Evolutionary conservation across 768 basidiomycete species (phyloP).

Genomic region (Serendipita sp.): DNA sequence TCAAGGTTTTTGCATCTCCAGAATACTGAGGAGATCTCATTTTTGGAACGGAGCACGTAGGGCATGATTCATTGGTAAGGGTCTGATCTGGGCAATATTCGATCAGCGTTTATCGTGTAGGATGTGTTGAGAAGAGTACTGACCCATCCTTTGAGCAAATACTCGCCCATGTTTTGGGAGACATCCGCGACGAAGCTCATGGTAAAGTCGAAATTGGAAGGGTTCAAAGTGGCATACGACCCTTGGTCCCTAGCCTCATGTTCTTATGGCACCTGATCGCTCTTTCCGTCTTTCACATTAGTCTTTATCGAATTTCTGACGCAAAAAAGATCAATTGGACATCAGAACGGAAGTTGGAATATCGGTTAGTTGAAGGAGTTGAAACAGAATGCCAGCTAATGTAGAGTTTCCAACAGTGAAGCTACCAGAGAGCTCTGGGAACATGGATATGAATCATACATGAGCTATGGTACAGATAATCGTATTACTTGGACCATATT

Average conservation of each 20-base stretch:
- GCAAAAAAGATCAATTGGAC: slow-evolving; percentile 14
- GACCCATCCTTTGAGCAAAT: slow-evolving; percentile 68
- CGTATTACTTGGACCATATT: background rate
- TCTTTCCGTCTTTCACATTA: slow-evolving; percentile 16
- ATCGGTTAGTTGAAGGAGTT: slow-evolving; percentile 36
- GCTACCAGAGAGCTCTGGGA: slow-evolving; percentile 67
- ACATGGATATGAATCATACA: slow-evolving; percentile 81
- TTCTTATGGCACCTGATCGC: slow-evolving; percentile 18
- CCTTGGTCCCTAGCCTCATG: slow-evolving; percentile 16
- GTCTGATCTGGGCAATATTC: slow-evolving; percentile 24
- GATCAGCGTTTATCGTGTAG: background rate
- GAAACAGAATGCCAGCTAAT: slow-evolving; percentile 21
- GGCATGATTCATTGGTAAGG: slow-evolving; percentile 50
- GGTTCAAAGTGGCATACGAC: background rate
- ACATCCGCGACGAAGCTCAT: slow-evolving; percentile 43
- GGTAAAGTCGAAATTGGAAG: background rate
- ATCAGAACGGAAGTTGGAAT: slow-evolving; percentile 31
- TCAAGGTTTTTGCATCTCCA: slow-evolving; percentile 23
- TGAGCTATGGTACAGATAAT: slow-evolving; percentile 47
- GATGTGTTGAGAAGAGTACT: slow-evolving; percentile 9
- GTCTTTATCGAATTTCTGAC: slow-evolving; percentile 12
- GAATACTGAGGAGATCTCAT: slow-evolving; percentile 41
- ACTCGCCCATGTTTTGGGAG: slow-evolving; percentile 45
- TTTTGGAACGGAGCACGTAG: slow-evolving; percentile 42
- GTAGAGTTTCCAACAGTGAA: slow-evolving; percentile 29